Base-by-base conservation (phyloP, 1,284 basidiomycete species). In the Cystobasidiaceae sp. region DNA sequence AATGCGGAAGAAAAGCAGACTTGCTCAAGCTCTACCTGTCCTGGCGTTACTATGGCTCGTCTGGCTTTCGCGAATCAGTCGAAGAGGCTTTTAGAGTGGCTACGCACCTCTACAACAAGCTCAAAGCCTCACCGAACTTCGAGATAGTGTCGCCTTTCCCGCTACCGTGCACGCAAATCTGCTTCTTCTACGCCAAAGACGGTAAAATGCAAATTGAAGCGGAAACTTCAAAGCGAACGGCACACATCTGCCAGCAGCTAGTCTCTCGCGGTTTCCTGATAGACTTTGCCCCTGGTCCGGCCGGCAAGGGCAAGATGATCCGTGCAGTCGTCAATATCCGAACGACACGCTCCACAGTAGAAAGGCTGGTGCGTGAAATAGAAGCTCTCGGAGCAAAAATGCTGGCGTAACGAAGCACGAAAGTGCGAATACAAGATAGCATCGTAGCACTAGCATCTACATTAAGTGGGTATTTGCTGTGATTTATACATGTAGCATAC, bases 11-110 rank as follows among this genome's bases (percentile, higher is more conserved):
- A 4, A 69, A 73, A 5, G 76, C 76, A 9, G 78, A 79, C 52
- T 74, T 76, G 0, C 70, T 79, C 59, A 79, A 79, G 64, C 68
- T 79, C 44, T 78, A 75, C 73, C 70, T 78, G n/a, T 72, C 75
- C 25, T 78, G 78, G 78, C 64, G 72, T n/a, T 74, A 75, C 19
- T 74, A 75, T 60, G 77, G 77, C 37, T 70, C 71, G 13, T 49
- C 54, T 0, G 76, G 75, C 2, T 69, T 78, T 28, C 75, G 73
- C 11, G 19, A 28, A 0, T 72, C 75, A 19, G 70, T 79, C 25
- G 75, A 73, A 8, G 68, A 54, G 0, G 77, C 72, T 0, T 74
- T 70, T 60, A 55, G 39, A 2, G 66, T 62, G 11, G 73, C 73
- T 4, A 62, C 67, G 23, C 45, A 70, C 54, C 56, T 74, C 30